Conservation (phyloP, 805 yeast species). For the Candida ulmi region DNA sequence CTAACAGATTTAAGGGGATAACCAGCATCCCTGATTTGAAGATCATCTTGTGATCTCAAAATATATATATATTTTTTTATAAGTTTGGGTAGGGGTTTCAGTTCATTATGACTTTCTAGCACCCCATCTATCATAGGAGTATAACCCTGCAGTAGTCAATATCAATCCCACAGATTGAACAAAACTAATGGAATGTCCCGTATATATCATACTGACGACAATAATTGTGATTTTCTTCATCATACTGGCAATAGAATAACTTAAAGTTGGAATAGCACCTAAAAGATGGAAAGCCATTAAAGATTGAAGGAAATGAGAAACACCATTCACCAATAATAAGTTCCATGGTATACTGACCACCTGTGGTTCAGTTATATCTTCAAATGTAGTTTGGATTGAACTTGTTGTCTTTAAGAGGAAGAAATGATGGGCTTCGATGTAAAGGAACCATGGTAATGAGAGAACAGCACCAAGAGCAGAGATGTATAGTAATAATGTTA, state of each 20-base stretch:
- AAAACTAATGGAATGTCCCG: conserved; percentile 41
- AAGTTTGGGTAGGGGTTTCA: no score
- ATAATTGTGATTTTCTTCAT: conserved; percentile 86
- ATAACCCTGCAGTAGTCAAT: conserved; percentile 50
- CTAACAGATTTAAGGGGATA: no score
- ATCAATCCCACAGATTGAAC: conserved; percentile 44
- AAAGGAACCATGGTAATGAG: conserved; percentile 69
- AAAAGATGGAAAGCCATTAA: conserved; percentile 75
- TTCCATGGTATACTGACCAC: conserved; percentile 36
- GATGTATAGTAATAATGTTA: conserved; percentile 76
- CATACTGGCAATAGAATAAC: conserved; percentile 82
- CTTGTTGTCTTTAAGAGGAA: conserved; percentile 1
- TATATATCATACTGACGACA: conserved; percentile 65
- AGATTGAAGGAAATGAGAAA: conserved; percentile 75
- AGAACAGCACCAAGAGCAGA: conserved; percentile 65
- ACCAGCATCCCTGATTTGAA: no score
- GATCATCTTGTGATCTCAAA: no score
- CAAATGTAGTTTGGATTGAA: conserved; percentile 1
- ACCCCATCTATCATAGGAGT: conserved; percentile 59
- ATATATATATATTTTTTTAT: no score
- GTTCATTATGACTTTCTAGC: conserved; percentile 8
- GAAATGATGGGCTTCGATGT: conserved; percentile 48
- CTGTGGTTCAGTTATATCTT: conserved; percentile 18
- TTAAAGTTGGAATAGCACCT: conserved; percentile 76
- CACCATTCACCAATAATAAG: conserved; percentile 57